Evolutionary conservation across 768 basidiomycete species (phyloP).

Genomic region (Suillus plorans): DNA sequence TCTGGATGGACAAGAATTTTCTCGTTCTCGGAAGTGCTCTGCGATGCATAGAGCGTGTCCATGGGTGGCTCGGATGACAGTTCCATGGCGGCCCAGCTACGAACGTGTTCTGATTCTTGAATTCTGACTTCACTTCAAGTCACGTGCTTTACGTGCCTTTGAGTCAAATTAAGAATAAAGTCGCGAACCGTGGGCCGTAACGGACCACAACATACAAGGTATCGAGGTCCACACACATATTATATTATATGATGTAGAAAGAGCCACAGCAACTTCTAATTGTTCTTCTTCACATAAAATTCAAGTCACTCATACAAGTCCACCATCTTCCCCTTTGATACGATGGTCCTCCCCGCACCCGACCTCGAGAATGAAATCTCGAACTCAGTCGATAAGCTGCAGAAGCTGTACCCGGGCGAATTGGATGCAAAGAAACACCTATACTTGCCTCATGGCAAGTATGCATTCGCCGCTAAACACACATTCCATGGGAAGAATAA

Average conservation of each 20-base stretch:
- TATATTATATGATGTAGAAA: neutral
- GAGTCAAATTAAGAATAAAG: constrained; percentile 3
- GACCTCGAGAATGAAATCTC: neutral
- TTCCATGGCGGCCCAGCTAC: neutral
- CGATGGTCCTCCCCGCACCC: neutral
- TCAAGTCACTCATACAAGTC: neutral
- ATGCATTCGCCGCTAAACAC: constrained; percentile 10
- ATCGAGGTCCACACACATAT: neutral
- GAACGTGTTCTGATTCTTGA: neutral
- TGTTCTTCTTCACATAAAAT: neutral
- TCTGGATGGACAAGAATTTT: constrained; percentile 39
- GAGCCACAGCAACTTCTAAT: constrained; percentile 1
- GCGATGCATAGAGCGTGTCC: constrained; percentile 7
- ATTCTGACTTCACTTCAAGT: neutral
- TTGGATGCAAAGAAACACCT: constrained; percentile 10
- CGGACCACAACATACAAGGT: constrained; percentile 2
- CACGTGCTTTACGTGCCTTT: neutral
- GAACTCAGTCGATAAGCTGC: constrained; percentile 2
- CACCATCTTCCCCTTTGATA: neutral
- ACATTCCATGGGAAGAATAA: neutral
- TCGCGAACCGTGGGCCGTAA: neutral
- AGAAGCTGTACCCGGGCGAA: constrained; percentile 6
- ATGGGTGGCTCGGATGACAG: neutral
- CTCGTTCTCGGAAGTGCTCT: constrained; percentile 10
- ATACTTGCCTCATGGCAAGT: constrained; percentile 13